Conservation (phyloP, 257 asterid species). For the Solanum sejunctum region DNA sequence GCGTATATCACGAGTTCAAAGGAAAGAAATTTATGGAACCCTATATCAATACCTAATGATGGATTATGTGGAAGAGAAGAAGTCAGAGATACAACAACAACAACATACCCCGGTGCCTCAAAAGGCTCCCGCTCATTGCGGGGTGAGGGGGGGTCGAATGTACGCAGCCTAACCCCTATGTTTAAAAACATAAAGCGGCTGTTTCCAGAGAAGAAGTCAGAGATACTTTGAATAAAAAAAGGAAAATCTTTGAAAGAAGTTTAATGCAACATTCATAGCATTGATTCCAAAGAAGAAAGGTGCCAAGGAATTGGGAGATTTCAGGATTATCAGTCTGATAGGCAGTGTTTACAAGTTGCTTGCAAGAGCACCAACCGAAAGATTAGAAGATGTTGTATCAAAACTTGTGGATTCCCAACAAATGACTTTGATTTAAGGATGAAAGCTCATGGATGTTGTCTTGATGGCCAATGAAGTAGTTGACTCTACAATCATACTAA, state of each 20-base stretch:
- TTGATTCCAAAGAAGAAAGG: background rate
- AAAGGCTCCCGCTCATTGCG: too few species aligned
- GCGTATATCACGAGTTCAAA: background rate
- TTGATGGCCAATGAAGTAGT: background rate
- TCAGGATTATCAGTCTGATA: background rate
- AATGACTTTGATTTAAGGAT: background rate
- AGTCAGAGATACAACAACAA: background rate
- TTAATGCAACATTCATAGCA: background rate
- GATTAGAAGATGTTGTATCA: background rate
- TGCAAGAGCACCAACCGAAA: background rate
- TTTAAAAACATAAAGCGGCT: too few species aligned
- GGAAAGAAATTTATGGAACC: background rate
- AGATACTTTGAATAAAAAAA: background rate
- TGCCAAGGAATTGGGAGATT: background rate
- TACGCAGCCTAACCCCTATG: too few species aligned
- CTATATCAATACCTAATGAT: background rate
- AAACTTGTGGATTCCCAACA: background rate
- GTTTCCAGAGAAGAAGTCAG: background rate
- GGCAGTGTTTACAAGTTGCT: background rate
- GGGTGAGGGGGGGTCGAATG: too few species aligned
- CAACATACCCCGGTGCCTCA: too few species aligned
- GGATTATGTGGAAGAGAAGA: background rate
- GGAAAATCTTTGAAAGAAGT: background rate
- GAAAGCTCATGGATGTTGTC: background rate
- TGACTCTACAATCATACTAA: background rate